phyloP scores from a whole-genome alignment of 2,329 filamentous ascomycete genomes.

The Penicillium sp. region DNA sequence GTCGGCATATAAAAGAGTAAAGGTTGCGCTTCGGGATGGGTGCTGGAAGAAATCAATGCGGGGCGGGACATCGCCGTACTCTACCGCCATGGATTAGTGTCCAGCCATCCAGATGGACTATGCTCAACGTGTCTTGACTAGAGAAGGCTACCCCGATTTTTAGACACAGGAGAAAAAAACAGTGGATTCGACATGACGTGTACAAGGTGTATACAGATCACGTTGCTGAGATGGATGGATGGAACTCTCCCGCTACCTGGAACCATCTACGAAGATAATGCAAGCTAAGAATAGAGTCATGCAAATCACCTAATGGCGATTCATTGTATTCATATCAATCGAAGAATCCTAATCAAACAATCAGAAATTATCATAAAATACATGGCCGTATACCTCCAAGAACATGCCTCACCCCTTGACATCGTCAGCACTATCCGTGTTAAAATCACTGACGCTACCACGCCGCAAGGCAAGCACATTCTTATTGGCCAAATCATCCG shows the following conservation, averaged over 20 bases:
- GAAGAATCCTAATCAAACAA: conserved; percentile 30
- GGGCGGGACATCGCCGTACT: background rate
- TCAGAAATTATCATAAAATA: conserved; percentile 25
- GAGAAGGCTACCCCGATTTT: no score
- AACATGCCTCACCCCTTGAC: conserved; percentile 35
- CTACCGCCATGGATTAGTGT: no score
- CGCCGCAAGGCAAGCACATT: conserved; percentile 45
- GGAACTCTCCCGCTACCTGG: no score
- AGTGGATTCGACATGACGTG: no score
- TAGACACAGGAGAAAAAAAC: no score
- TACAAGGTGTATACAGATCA: no score
- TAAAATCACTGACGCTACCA: conserved; percentile 46
- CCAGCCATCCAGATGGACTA: no score
- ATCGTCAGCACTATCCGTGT: conserved; percentile 46
- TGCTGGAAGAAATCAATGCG: background rate
- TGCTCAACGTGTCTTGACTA: no score
- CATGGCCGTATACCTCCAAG: conserved; percentile 6
- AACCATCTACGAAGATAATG: no score
- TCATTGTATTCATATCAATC: conserved; percentile 17
- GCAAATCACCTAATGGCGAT: background rate
- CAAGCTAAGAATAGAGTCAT: background rate
- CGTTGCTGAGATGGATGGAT: no score
- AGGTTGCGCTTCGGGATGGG: no score
- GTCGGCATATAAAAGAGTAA: no score
- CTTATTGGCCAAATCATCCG: conserved; percentile 47